Base-by-base conservation (phyloP, 345 rosid genomes). In the Stellera chamaejasme region DNA sequence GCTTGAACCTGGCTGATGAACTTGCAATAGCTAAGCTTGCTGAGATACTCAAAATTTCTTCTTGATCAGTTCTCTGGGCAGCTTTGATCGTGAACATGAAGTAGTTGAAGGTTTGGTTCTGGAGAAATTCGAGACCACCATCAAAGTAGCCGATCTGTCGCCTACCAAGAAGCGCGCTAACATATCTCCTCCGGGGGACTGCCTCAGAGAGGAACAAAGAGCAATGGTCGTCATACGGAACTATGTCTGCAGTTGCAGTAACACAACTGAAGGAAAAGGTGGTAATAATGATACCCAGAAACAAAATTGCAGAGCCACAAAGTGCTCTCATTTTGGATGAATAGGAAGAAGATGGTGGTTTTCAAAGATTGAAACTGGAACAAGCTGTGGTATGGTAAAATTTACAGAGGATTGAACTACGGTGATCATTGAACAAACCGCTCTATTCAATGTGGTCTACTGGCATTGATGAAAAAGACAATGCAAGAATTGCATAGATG, bases 151-250 rank as follows among this genome's bases (percentile, higher is more conserved):
- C 77, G 7, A 12, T 11, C 2, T 66, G 60, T 15, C 26, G 16
- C 5, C 1, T 7, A 43, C 1, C 36, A 48, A 56, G 55, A 28
- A 69, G 63, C 16, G 48, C 49, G 27, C 26, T 23, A 36, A 39
- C 41, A n/a, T 9, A 8, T 8, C 50, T 5, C 32, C 15, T 39
- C 11, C 5, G 27, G 44, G 51, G 28, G 43, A 23, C 25, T 32
- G 74, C 55, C 54, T 54, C 75, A 7, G 69, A 71, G 50, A 81
- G 56, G 5, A 63, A 0, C 0, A 54, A 59, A 58, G 50, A 58
- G 45, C 83, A 81, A 52, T 69, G 55, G 13, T 71, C 62, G 41
- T 60, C 27, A 54, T 73, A 73, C 28, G 58, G 53, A 25, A 43
- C 10, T 45, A 32, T 28, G 49, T 27, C 13, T 11, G 39, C 39